Evolutionary conservation across 345 rosid species (phyloP).

Genomic region (Gossypium sturtianum): DNA sequence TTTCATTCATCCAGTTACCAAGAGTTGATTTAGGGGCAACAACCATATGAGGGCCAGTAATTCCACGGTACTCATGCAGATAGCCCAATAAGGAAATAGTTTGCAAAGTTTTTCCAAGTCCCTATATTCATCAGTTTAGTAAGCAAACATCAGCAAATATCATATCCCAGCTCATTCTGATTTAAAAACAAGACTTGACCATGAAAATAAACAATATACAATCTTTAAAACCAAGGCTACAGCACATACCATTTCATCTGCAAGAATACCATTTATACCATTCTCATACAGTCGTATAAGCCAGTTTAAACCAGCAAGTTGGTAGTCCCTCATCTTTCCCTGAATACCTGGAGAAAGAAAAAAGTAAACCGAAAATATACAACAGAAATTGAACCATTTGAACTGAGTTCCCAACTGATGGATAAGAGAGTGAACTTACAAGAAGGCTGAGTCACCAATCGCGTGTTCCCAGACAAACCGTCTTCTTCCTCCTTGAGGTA

Average conservation of each 20-base stretch:
- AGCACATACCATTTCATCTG: constrained; percentile 81
- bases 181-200: background rate
- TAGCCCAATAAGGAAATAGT: constrained; percentile 92
- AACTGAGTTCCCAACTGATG: background rate
- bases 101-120: constrained; percentile 98
- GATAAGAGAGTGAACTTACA: constrained; percentile 42
- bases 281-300: constrained; percentile 93
- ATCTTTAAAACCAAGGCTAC: background rate
- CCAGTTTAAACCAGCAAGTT: constrained; percentile 97
- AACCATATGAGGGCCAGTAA: constrained; percentile 98
- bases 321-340: constrained; percentile 98
- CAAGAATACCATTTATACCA: constrained; percentile 96
- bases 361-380: background rate
- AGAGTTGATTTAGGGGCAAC: constrained; percentile 99
- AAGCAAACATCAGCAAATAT: background rate
- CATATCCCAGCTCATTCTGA: background rate
- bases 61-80: constrained; percentile 93
- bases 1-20: constrained; percentile 99
- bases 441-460: constrained; percentile 90
- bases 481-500: constrained; percentile 94
- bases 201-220: background rate
- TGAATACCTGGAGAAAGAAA: constrained; percentile 58
- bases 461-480: constrained; percentile 72
- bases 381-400: background rate
- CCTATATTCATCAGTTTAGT: constrained; percentile 38